Evolutionary conservation across 768 basidiomycete species (phyloP), one percentile per base, ranked within the genome.

Genomic region (Suillus subalutaceus): DNA sequence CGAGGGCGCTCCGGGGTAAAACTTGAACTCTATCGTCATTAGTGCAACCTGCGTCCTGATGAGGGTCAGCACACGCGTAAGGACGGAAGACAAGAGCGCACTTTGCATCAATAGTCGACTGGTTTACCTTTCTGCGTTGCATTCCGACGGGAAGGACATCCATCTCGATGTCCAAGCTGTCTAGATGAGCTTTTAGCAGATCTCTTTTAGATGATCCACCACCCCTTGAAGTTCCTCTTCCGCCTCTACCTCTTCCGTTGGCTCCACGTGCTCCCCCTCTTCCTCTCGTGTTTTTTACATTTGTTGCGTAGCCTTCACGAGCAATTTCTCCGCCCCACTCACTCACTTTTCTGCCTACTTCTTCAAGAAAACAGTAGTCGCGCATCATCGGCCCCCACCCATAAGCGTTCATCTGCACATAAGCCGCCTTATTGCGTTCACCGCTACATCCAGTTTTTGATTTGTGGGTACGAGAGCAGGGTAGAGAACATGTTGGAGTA

Each of bases 291-390:
- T 41, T 18, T 56, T 67, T 71, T 66, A 73, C 62, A 66, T 59
- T 61, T 72, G 79, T 71, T 71, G 76, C 73, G 76, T 86, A 87
- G 50, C 90, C 85, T 65, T 92, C 85, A 62, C 81, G 81, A 68
- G 84, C 83, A 66, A 93, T 91, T 72, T 93, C 86, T 70, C 79
- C 75, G 0, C 90, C 93, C 89, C 90, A 92, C 15, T 86, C 87
- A 26, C 83, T 81, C n/a, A 91, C 88, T 70, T 85, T 88, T 69
- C 95, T 79, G 26, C 91, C 88, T 38, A 94, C 77, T 20, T 94
- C 92, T 78, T 97, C 96, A 69, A 97, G 81, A 74, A 89, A 96
- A 50, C 83, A 82, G 75, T 95, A 97, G 78, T 97, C 96, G 70
- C 90, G 85, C 89, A 94, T 91, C 89, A 97, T 90, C 35, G 86